These are phyloP conservation scores for Hypsizygus marmoreus DNA, from an alignment of 768 basidiomycete species.

Conservation along the genomic window DNA sequence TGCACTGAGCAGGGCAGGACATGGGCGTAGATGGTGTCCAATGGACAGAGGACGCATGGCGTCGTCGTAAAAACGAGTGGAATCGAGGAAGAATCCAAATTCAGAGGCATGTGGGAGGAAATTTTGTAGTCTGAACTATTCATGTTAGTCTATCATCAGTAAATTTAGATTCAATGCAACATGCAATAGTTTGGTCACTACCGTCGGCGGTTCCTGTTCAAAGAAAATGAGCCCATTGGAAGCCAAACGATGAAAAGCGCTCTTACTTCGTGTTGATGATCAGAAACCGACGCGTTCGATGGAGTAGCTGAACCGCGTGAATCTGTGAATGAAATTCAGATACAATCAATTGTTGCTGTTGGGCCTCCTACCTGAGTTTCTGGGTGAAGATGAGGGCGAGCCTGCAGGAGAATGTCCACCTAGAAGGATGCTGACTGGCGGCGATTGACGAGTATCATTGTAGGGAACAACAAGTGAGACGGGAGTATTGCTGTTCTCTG, in stretches of 20 bases:
- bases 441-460: conserved; percentile 26
- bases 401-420: not conserved
- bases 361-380: not conserved
- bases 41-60: conserved; percentile 48
- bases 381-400: conserved; percentile 1
- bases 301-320: not conserved
- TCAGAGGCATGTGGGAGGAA: conserved; percentile 57
- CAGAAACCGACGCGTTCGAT: not conserved
- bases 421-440: conserved; percentile 1
- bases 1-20: conserved; percentile 46
- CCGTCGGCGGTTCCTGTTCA: not conserved
- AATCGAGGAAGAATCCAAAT: conserved; percentile 66
- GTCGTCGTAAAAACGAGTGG: conserved; percentile 44
- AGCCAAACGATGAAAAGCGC: not conserved
- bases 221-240: not conserved
- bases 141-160: conserved; percentile 17
- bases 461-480: conserved; percentile 55
- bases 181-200: conserved; percentile 1
- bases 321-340: not conserved
- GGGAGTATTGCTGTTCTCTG: conserved; percentile 41
- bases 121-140: conserved; percentile 46
- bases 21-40: conserved; percentile 44
- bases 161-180: not conserved
- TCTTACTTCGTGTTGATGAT: not conserved
- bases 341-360: not conserved